These are phyloP conservation scores for Ascochyta lentis DNA, from an alignment of 2,329 filamentous ascomycete species.

Conservation along the genomic window DNA sequence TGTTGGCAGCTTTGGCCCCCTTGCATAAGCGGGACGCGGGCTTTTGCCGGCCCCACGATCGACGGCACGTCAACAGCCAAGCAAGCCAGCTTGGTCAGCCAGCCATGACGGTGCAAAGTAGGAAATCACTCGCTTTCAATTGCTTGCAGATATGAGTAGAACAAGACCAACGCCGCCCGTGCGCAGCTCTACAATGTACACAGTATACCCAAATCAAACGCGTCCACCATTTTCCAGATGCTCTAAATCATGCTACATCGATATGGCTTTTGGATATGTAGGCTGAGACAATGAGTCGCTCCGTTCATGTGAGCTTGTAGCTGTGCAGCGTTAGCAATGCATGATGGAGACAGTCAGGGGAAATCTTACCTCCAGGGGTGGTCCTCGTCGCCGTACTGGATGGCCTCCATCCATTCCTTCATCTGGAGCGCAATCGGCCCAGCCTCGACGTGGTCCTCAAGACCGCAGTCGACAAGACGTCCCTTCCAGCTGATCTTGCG, in stretches of 20 bases:
- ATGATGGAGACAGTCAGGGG: not conserved
- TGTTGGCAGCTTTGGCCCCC: conserved; percentile 12
- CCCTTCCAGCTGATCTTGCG: conserved; percentile 89
- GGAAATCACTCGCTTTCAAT: not conserved
- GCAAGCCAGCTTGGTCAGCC: not conserved
- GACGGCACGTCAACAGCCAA: conserved; percentile 10
- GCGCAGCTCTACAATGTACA: conserved; percentile 11
- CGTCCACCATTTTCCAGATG: conserved; percentile 5
- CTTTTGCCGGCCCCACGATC: conserved; percentile 3
- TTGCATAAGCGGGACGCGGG: conserved; percentile 14
- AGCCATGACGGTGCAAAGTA: not conserved
- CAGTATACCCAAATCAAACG: conserved; percentile 10
- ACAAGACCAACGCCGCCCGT: conserved; percentile 3
- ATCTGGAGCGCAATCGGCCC: conserved; percentile 84
- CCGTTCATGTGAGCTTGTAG: conserved; percentile 32
- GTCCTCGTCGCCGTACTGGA: conserved; percentile 87
- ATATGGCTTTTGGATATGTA: not conserved
- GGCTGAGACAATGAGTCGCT: not conserved
- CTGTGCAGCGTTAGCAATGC: conserved; percentile 33
- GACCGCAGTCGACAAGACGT: conserved; percentile 79
- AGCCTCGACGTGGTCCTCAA: conserved; percentile 82
- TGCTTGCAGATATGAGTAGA: conserved; percentile 5
- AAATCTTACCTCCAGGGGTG: conserved; percentile 82
- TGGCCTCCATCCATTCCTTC: conserved; percentile 95
- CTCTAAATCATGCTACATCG: conserved; percentile 3